Evolutionary conservation across 2,329 filamentous ascomycete genomes (phyloP).

Genomic region (Gaeumannomyces sp.): DNA sequence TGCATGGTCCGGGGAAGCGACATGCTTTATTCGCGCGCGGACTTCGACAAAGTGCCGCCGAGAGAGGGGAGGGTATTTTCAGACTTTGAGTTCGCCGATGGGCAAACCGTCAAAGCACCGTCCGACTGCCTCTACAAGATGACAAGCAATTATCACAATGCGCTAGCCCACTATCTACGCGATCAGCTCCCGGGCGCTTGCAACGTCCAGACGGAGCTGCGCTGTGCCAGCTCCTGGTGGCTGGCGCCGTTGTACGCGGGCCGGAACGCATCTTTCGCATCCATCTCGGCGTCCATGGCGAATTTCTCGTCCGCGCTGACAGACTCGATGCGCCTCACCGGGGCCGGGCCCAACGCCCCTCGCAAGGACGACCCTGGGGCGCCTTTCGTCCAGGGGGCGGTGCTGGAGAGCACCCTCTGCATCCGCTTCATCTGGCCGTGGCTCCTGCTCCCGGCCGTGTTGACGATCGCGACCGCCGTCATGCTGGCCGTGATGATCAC

Average conservation of each 20-base stretch:
- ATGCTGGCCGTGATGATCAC: constrained; percentile 1
- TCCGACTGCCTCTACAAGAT: constrained; percentile 3
- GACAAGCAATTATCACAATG: background rate
- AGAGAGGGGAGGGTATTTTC: background rate
- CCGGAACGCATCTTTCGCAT: constrained; percentile 4
- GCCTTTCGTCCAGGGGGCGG: background rate
- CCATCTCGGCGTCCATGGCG: background rate
- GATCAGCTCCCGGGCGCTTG: background rate
- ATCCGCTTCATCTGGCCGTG: background rate
- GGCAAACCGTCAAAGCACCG: background rate
- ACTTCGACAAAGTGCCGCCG: background rate
- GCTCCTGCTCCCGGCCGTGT: background rate
- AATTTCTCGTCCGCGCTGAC: background rate
- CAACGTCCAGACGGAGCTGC: background rate
- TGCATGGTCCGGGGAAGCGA: background rate
- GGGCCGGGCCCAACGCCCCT: background rate
- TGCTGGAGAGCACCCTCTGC: background rate
- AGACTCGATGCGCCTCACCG: constrained; percentile 1
- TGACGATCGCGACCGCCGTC: background rate
- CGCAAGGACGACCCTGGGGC: background rate
- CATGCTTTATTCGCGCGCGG: background rate
- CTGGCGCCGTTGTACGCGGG: constrained; percentile 2
- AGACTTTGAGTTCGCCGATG: background rate
- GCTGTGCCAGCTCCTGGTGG: constrained; percentile 4
- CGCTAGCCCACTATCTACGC: background rate